Percentiles rank a stretch among this genome's conserved stretches.
Evolutionary conservation across 345 rosid genomes (phyloP).

Genomic region (Gossypium bickii): DNA sequence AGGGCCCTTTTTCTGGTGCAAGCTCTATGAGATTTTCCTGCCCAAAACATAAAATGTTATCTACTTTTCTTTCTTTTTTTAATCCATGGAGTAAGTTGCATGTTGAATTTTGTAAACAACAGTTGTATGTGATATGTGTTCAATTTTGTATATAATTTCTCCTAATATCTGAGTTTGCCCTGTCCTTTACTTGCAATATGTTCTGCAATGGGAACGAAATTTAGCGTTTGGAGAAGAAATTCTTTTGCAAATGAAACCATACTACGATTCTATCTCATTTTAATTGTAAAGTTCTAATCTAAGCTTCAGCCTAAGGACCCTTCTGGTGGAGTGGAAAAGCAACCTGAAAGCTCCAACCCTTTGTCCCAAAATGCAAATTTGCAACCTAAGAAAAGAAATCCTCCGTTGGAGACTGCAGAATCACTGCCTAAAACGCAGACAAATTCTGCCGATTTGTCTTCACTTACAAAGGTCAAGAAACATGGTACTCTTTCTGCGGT

Average conservation of each 20-base stretch:
- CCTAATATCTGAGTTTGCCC: neutral
- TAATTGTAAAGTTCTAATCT: slow-evolving; percentile 7
- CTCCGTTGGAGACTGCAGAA: slow-evolving; percentile 11
- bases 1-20: neutral
- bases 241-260: neutral
- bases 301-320: slow-evolving; percentile 18
- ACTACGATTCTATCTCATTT: neutral
- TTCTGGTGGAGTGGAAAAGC: slow-evolving; percentile 12
- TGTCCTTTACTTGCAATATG: neutral
- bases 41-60: neutral
- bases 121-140: neutral
- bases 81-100: neutral
- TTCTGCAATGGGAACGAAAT: neutral
- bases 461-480: slow-evolving; percentile 10
- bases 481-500: neutral
- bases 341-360: slow-evolving; percentile 15
- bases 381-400: slow-evolving; percentile 18
- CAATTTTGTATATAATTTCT: neutral
- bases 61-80: neutral
- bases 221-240: neutral
- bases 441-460: slow-evolving; percentile 1
- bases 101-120: neutral
- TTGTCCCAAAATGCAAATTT: slow-evolving; percentile 1
- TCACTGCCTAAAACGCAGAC: neutral
- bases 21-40: neutral